Evolutionary conservation across 805 yeast genomes (phyloP).

Genomic region (Naumovozyma dairenensis): DNA sequence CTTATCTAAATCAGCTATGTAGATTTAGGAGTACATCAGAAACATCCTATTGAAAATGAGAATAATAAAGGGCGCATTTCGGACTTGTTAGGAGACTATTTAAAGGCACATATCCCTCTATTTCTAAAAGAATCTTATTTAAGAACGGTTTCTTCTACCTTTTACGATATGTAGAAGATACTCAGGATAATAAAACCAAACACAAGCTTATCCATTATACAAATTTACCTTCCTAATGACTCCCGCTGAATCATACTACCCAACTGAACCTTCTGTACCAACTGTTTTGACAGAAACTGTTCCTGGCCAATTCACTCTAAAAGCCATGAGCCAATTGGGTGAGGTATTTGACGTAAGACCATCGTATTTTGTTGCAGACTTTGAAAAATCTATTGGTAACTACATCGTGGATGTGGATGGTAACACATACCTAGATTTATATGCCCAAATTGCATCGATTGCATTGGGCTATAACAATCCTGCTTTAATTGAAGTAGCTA

Average conservation of each 20-base stretch:
- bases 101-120: too few species aligned
- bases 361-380: constrained; percentile 55
- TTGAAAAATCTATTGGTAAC: constrained; percentile 53
- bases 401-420: constrained; percentile 61
- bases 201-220: too few species aligned
- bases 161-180: too few species aligned
- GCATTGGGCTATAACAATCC: constrained; percentile 68
- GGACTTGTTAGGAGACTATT: too few species aligned
- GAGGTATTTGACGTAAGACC: constrained; percentile 52
- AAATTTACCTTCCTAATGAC: constrained; percentile 1
- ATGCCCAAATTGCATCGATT: constrained; percentile 65
- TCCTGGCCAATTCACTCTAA: constrained; percentile 69
- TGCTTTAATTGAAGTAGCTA: constrained; percentile 46
- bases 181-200: too few species aligned
- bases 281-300: constrained; percentile 43
- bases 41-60: too few species aligned
- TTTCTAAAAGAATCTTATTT: too few species aligned
- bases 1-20: too few species aligned
- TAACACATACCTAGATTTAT: constrained; percentile 49
- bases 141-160: too few species aligned
- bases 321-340: constrained; percentile 43
- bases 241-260: constrained; percentile 54
- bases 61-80: too few species aligned
- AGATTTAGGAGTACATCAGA: too few species aligned
- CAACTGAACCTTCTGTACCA: constrained; percentile 73